Evolutionary conservation across 768 basidiomycete species (phyloP).

Genomic region (Tulasnella sp.): DNA sequence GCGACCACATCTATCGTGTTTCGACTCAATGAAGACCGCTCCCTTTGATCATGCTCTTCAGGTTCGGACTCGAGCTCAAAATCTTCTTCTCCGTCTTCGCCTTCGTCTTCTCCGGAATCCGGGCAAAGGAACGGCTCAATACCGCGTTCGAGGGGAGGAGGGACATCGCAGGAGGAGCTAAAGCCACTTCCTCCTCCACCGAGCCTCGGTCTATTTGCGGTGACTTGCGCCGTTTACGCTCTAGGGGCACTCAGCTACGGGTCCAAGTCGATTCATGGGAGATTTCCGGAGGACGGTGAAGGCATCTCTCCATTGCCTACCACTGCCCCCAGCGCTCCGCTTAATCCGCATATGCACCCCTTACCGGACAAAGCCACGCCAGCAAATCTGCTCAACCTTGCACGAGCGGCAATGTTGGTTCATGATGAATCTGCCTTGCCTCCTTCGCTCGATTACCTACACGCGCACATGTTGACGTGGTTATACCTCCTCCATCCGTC

Average conservation of each 20-base stretch:
- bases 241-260: slow-evolving; percentile 45
- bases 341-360: background rate
- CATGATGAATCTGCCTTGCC: slow-evolving; percentile 10
- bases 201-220: slow-evolving; percentile 56
- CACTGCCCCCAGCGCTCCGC: no score
- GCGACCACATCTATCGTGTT: no score
- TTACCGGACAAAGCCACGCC: background rate
- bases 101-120: background rate
- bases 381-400: background rate
- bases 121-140: background rate
- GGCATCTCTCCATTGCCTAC: no score
- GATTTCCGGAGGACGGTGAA: background rate
- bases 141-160: background rate
- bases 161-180: background rate
- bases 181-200: slow-evolving; percentile 33
- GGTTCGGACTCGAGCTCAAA: background rate
- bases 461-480: slow-evolving; percentile 22
- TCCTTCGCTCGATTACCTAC: slow-evolving; percentile 24
- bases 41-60: background rate
- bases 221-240: slow-evolving; percentile 56
- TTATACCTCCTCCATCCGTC: slow-evolving; percentile 19
- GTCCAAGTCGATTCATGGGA: slow-evolving; percentile 7
- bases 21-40: no score
- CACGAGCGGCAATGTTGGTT: background rate
- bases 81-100: background rate